phyloP scores from a whole-genome alignment of 2,329 filamentous ascomycete genomes.

The Lecanoromycetidae sp. region DNA sequence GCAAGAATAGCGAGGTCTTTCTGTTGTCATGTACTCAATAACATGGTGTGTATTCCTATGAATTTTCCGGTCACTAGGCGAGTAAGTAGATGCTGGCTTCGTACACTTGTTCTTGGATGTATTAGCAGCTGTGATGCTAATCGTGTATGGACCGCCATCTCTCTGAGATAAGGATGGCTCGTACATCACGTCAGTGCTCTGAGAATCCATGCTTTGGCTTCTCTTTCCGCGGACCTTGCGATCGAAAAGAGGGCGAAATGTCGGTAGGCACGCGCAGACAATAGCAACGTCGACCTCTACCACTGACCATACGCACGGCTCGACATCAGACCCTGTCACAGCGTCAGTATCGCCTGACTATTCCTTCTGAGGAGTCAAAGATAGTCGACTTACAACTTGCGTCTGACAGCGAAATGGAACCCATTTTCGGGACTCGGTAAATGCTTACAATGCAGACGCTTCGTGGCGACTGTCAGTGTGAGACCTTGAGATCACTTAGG shows the following conservation, averaged over 20 bases:
- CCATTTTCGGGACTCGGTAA: slow-evolving; percentile 5
- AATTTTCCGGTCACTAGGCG: no score
- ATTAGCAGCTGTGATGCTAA: no score
- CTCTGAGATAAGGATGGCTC: not conserved
- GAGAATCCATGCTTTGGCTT: not conserved
- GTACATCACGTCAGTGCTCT: no score
- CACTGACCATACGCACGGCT: slow-evolving; percentile 6
- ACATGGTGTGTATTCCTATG: not conserved
- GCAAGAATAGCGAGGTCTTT: not conserved
- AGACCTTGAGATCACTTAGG: not conserved
- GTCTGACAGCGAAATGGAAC: slow-evolving; percentile 3
- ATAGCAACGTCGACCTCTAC: slow-evolving; percentile 9
- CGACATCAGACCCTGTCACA: not conserved
- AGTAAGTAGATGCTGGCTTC: no score
- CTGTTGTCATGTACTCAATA: not conserved
- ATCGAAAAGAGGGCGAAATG: slow-evolving; percentile 5
- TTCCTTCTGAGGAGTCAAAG: not conserved
- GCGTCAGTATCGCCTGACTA: not conserved
- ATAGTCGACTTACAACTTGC: slow-evolving; percentile 4
- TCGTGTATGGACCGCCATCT: no score
- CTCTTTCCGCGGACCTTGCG: not conserved
- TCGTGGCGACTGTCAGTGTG: not conserved
- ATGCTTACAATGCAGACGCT: slow-evolving; percentile 7
- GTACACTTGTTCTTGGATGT: no score
- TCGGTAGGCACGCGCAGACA: slow-evolving; percentile 7